phyloP scores from a whole-genome alignment of 1,139 yeast species.

The Nakaseomyces sp. region DNA sequence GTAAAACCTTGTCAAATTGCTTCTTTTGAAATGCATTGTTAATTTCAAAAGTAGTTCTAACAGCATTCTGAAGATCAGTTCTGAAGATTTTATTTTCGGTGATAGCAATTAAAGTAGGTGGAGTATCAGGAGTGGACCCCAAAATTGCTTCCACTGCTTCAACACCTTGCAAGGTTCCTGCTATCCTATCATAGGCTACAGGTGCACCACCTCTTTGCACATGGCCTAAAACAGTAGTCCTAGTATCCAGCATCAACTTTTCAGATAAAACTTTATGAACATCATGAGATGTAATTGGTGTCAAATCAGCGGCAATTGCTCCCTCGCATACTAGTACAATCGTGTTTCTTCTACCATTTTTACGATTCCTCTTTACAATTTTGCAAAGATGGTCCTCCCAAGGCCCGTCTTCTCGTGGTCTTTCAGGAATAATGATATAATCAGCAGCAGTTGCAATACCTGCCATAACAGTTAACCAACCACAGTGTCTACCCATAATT shows the following conservation, averaged over 20 bases:
- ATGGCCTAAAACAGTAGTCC: conserved; percentile 92
- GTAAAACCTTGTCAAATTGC: conserved; percentile 80
- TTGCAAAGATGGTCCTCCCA: conserved; percentile 76
- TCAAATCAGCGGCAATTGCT: conserved; percentile 75
- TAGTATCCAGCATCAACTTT: conserved; percentile 75
- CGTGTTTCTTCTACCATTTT: conserved; percentile 84
- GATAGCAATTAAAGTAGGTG: conserved; percentile 91
- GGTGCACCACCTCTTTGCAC: conserved; percentile 99
- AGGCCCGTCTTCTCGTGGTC: conserved; percentile 17
- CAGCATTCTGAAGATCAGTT: conserved; percentile 81
- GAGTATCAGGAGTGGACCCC: conserved; percentile 80
- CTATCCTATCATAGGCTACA: conserved; percentile 80
- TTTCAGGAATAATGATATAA: conserved; percentile 83
- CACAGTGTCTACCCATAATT: conserved; percentile 99
- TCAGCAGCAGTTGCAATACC: conserved; percentile 96
- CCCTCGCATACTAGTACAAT: conserved; percentile 97
- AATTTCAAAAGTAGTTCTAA: conserved; percentile 70
- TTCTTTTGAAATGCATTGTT: conserved; percentile 73
- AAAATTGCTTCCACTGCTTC: conserved; percentile 93
- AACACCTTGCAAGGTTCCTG: conserved; percentile 94
- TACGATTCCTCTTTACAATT: conserved; percentile 65
- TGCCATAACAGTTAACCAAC: conserved; percentile 96
- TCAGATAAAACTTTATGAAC: conserved; percentile 75
- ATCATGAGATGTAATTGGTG: conserved; percentile 69
- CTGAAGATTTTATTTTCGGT: conserved; percentile 80